Evolutionary conservation across 331 rosid species (phyloP), one percentile per base, ranked within the genome.

Genomic region (Stylosanthes scabra): DNA sequence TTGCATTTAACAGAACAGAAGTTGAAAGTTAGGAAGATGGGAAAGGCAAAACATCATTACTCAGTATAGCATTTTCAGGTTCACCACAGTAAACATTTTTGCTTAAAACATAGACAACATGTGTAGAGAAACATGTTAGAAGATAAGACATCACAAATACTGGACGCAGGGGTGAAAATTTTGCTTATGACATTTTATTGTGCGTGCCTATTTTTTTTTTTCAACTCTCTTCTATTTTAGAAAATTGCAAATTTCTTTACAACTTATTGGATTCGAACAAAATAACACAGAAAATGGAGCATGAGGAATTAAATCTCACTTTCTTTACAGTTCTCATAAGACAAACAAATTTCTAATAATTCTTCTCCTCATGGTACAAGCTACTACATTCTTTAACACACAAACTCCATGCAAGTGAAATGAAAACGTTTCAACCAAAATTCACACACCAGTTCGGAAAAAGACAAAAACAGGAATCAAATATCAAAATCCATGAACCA

Each of bases 371-470:
- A 28, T 8, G 6, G 59, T 47, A 71, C 27, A 8, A 44, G 12
- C 15, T 12, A 49, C 8, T 55, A 31, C 16, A 20, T 56, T 27
- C 1, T 70, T 39, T 11, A 37, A 42, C 42, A 62, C 58, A 51
- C 63, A 58, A 11, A 11, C 9, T 66, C 8, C 64, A 57, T 66
- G 52, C 74, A 82, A 78, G n/a, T 50, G 59, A 62, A 65, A 56
- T 56, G 54, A 69, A n/a, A 34, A 34, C 29, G 40, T 68, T 50
- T 12, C 69, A 39, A 78, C 15, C 11, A 9, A 59, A 61, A 52
- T 9, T 13, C 7, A 45, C 61, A 41, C 29, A 42, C 20, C 39
- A 34, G 6, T 20, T 20, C 25, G 25, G 25, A 20, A 44, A 44
- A 44, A 44, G 2, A n/a, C 9, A 8, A 39, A 63, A 67, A 47